Evolutionary conservation across 2,329 filamentous ascomycete genomes (phyloP).

Genomic region (Orbilia javanica): DNA sequence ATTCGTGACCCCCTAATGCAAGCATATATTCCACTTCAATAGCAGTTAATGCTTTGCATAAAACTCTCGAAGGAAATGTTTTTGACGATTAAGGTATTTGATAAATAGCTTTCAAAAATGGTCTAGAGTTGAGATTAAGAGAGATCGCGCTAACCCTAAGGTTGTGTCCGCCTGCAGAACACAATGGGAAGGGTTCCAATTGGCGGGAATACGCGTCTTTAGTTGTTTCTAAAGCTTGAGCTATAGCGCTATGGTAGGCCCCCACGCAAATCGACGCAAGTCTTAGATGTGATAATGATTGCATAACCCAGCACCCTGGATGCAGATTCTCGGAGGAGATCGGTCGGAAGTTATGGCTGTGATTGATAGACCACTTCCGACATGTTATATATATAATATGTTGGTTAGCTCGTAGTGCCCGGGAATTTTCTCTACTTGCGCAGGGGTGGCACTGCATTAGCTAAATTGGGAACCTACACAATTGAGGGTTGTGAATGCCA

Average conservation of each 20-base stretch:
- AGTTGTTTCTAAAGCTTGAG: not conserved
- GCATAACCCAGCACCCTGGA: conserved; percentile 14
- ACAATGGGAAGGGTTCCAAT: conserved; percentile 22
- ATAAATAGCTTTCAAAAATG: too few species aligned
- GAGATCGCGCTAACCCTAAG: not conserved
- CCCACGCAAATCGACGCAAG: conserved; percentile 15
- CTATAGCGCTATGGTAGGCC: not conserved
- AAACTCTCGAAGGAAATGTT: too few species aligned
- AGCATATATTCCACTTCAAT: too few species aligned
- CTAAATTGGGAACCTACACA: too few species aligned
- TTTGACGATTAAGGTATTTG: too few species aligned
- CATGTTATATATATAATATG: not conserved
- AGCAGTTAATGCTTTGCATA: too few species aligned
- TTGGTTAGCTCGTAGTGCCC: too few species aligned
- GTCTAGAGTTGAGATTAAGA: too few species aligned
- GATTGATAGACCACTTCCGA: not conserved
- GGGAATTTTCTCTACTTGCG: too few species aligned
- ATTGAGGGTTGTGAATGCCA: too few species aligned
- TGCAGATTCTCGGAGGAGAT: conserved; percentile 38
- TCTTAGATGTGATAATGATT: conserved; percentile 11
- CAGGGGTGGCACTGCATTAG: too few species aligned
- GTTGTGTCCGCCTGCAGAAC: not conserved
- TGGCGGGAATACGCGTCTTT: conserved; percentile 13
- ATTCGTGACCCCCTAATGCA: too few species aligned
- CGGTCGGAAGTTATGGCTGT: conserved; percentile 2